phyloP scores from a whole-genome alignment of 2,329 filamentous ascomycete species.

The Colletotrichum echinochloae region DNA sequence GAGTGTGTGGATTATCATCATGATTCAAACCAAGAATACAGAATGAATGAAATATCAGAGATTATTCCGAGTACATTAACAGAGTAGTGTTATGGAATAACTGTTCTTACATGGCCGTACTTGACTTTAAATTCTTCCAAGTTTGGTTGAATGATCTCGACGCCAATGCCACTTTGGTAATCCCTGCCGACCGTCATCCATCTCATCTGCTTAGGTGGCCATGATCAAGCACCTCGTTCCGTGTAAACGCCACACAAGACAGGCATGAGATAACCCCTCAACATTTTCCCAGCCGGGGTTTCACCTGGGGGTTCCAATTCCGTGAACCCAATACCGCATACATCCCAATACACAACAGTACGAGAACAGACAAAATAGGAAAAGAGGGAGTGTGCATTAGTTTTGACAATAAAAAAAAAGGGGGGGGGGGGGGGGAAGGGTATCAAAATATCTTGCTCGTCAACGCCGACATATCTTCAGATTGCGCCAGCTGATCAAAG shows the following conservation, averaged over 20 bases:
- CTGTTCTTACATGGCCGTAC: neutral
- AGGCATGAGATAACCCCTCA: conserved; percentile 14
- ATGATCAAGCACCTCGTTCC: neutral
- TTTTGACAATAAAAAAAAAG: neutral
- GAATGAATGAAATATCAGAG: neutral
- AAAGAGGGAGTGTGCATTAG: neutral
- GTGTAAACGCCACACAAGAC: conserved; percentile 27
- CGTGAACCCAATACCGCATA: neutral
- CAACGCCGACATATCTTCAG: conserved; percentile 31
- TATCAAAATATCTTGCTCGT: conserved; percentile 25
- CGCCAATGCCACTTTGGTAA: conserved; percentile 5
- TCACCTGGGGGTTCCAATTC: neutral
- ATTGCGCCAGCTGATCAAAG: conserved; percentile 40
- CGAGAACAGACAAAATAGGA: neutral
- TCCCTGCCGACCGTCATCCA: conserved; percentile 1
- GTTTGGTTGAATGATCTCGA: neutral
- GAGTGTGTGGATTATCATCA: neutral
- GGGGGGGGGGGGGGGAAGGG: neutral
- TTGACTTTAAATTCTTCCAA: neutral
- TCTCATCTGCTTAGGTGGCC: neutral
- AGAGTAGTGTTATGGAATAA: conserved; percentile 15
- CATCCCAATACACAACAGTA: neutral
- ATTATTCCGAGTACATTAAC: neutral
- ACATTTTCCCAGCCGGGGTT: neutral
- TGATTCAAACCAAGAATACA: neutral